Evolutionary conservation across 495 filamentous ascomycete genomes (phyloP).

Genomic region (Neurospora discreta): DNA sequence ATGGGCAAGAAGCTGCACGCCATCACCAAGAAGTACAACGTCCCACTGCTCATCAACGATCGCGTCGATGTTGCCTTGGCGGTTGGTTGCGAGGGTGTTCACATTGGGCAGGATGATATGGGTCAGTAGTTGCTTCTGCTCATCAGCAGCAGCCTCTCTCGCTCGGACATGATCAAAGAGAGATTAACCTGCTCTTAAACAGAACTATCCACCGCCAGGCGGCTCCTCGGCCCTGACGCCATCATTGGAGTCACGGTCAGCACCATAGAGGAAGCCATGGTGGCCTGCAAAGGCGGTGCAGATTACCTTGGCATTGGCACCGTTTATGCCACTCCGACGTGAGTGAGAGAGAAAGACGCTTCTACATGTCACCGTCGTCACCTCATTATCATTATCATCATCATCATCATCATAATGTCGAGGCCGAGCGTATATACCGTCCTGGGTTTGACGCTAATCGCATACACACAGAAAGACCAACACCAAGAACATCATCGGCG

Average conservation of each 20-base stretch:
- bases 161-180: neutral
- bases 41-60: slow-evolving; percentile 91
- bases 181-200: neutral
- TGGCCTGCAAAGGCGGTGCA: slow-evolving; percentile 59
- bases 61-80: slow-evolving; percentile 87
- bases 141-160: neutral
- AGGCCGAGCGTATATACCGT: neutral
- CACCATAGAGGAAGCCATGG: slow-evolving; percentile 52
- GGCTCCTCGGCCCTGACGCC: slow-evolving; percentile 56
- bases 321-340: slow-evolving; percentile 77
- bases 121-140: slow-evolving; percentile 37
- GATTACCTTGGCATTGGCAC: slow-evolving; percentile 86
- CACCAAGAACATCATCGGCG: slow-evolving; percentile 72
- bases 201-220: slow-evolving; percentile 56
- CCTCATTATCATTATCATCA: neutral
- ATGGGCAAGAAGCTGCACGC: slow-evolving; percentile 59
- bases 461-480: slow-evolving; percentile 47
- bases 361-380: neutral
- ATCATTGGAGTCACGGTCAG: slow-evolving; percentile 62
- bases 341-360: slow-evolving; percentile 9
- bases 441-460: neutral
- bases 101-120: slow-evolving; percentile 93
- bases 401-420: neutral
- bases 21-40: slow-evolving; percentile 51
- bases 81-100: slow-evolving; percentile 77